These are phyloP conservation scores for slime mould (Dictyostelium discoideum) DNA, from an alignment of 78 protist genomes.

Conservation along the genomic window dicty_2.7 NC_007091.3:698501-699000, in stretches of 20 bases:
- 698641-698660: neutral
- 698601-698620: neutral
- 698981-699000: constrained; percentile 28
- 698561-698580: neutral
- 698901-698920: constrained; percentile 16
- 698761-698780: neutral
- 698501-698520: neutral
- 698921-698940: constrained; percentile 49
- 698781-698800: neutral
- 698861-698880: constrained; percentile 26
- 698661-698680: neutral
- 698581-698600: neutral
- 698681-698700: neutral
- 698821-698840: constrained; percentile 17
- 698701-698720: neutral
- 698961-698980: constrained; percentile 7
- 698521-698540: neutral
- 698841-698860: constrained; percentile 46
- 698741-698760: constrained; percentile 18
- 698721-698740: constrained; percentile 54
- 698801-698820: constrained; percentile 8
- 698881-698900: constrained; percentile 17
- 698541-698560: neutral
- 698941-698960: constrained; percentile 1
- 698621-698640: neutral